A percentile compares a stretch with the other conserved stretches of the same genome.
Evolutionary conservation across 192 early-diverging fungal genomes (phyloP).

Genomic region (Entomortierella lignicola): DNA sequence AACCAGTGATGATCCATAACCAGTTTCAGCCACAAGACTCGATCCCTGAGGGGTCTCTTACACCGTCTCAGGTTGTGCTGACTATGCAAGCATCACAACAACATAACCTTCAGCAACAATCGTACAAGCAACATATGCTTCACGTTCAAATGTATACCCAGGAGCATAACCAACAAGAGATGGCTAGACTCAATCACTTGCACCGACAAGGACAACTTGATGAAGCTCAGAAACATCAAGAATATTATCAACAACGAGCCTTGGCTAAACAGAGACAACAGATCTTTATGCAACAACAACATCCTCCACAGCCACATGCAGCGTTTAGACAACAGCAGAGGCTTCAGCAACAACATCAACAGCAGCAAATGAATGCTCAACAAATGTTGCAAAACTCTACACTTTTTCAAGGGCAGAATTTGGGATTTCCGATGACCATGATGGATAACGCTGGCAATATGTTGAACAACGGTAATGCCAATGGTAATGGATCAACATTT

Average conservation of each 20-base stretch:
- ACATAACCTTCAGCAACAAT: slow-evolving; percentile 18
- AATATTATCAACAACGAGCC: slow-evolving; percentile 31
- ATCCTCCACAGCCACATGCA: slow-evolving; percentile 5
- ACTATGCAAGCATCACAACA: slow-evolving; percentile 35
- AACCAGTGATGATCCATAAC: background rate
- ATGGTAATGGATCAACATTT: background rate
- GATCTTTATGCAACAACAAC: slow-evolving; percentile 39
- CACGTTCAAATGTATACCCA: slow-evolving; percentile 46
- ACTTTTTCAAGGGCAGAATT: slow-evolving; percentile 1
- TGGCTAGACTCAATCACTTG: slow-evolving; percentile 20
- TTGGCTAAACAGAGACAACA: slow-evolving; percentile 42
- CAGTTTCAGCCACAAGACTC: background rate
- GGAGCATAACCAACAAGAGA: slow-evolving; percentile 36
- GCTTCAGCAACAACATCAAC: slow-evolving; percentile 6
- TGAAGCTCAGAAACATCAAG: slow-evolving; percentile 21
- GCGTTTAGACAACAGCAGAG: slow-evolving; percentile 4
- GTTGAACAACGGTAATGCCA: background rate
- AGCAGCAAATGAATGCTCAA: slow-evolving; percentile 3
- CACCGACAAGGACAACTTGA: slow-evolving; percentile 30
- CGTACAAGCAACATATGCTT: slow-evolving; percentile 25
- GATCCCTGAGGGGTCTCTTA: background rate
- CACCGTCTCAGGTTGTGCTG: slow-evolving; percentile 18
- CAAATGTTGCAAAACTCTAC: slow-evolving; percentile 10
- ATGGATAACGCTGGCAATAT: background rate
- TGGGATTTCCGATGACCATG: background rate